phyloP scores from a whole-genome alignment of 192 early-diverging fungal species.

The Dispira simplex region DNA sequence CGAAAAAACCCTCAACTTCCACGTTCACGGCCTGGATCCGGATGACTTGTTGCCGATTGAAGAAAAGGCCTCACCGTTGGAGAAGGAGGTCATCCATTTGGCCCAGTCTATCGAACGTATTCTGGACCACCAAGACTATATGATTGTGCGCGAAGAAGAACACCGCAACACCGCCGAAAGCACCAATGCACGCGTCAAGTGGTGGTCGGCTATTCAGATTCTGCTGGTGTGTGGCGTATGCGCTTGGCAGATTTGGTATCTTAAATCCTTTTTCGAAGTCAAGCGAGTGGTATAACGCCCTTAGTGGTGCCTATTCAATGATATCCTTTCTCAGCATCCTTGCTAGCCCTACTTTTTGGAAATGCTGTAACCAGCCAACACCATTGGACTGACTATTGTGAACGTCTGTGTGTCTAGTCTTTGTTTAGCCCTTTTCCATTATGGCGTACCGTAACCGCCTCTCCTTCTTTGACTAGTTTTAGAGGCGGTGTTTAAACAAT shows the following conservation, averaged over 20 bases:
- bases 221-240: constrained; percentile 2
- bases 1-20: constrained; percentile 44
- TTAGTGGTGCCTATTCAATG: neutral
- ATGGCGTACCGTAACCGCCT: too few species aligned
- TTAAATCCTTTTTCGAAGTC: constrained; percentile 13
- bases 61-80: constrained; percentile 33
- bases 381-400: too few species aligned
- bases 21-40: constrained; percentile 27
- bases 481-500: too few species aligned
- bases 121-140: constrained; percentile 56
- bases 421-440: too few species aligned
- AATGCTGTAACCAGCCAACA: too few species aligned
- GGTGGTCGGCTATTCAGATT: constrained; percentile 16
- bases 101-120: constrained; percentile 41
- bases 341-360: too few species aligned
- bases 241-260: constrained; percentile 11
- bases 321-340: too few species aligned
- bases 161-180: constrained; percentile 60
- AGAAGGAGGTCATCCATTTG: constrained; percentile 44
- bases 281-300: constrained; percentile 10
- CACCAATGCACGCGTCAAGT: constrained; percentile 63
- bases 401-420: too few species aligned
- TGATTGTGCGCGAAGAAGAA: constrained; percentile 37
- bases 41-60: constrained; percentile 16
- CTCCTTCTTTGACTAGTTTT: too few species aligned